These are phyloP conservation scores for Phaseolus coccineus DNA, from an alignment of 331 rosid genomes.

Conservation along the genomic window DNA sequence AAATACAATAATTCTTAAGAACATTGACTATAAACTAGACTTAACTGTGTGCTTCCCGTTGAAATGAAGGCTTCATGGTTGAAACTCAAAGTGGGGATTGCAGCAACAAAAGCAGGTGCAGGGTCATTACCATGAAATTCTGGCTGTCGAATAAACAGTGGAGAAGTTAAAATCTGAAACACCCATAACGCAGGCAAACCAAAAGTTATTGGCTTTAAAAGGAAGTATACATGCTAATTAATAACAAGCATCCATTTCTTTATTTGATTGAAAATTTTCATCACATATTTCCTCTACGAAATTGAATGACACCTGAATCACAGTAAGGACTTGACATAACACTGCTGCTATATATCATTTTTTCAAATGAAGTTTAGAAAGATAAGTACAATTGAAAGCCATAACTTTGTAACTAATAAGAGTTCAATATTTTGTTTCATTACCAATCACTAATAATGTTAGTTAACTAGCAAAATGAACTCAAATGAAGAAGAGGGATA, in stretches of 20 bases:
- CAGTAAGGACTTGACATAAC: not conserved
- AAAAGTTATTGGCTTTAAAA: not conserved
- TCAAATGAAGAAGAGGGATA: not conserved
- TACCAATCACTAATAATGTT: conserved; percentile 25
- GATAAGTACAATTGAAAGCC: not conserved
- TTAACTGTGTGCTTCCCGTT: conserved; percentile 76
- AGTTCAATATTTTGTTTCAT: not conserved
- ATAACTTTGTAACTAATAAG: not conserved
- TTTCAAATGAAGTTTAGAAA: not conserved
- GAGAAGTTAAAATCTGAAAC: conserved; percentile 49
- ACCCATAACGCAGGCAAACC: conserved; percentile 18
- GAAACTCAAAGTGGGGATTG: conserved; percentile 87
- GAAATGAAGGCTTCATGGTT: conserved; percentile 74
- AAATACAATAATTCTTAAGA: no score
- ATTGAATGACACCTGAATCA: conserved; percentile 10
- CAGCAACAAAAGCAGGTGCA: conserved; percentile 79
- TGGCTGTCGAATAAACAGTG: conserved; percentile 71
- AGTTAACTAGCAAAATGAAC: conserved; percentile 25
- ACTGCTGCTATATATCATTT: not conserved
- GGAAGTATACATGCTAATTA: not conserved
- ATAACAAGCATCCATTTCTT: not conserved
- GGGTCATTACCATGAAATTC: conserved; percentile 61
- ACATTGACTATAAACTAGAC: conserved; percentile 41
- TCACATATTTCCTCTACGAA: conserved; percentile 1
- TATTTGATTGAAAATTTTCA: conserved; percentile 1